These are phyloP conservation scores for Pezicula neosporulosa DNA, from an alignment of 2,329 filamentous ascomycete genomes.

Conservation along the genomic window DNA sequence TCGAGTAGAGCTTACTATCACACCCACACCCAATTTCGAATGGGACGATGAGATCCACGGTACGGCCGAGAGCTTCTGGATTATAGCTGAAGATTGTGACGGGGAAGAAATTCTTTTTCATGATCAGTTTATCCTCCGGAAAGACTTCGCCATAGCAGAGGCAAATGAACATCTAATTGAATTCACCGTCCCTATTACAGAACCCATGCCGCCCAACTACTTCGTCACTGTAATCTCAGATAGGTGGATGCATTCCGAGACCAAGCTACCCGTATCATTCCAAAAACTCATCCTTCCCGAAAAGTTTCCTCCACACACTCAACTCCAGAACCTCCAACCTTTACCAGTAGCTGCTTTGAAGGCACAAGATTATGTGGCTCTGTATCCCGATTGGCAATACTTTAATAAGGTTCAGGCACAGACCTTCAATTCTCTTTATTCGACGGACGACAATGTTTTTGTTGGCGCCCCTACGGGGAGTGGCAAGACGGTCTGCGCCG, in stretches of 20 bases:
- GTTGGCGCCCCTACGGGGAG: conserved; percentile 90
- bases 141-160: conserved; percentile 81
- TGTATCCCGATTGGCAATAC: conserved; percentile 80
- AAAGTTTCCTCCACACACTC: conserved; percentile 92
- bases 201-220: conserved; percentile 98
- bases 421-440: conserved; percentile 90
- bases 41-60: conserved; percentile 94
- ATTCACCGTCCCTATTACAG: conserved; percentile 92
- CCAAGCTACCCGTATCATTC: conserved; percentile 88
- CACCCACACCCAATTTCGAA: conserved; percentile 88
- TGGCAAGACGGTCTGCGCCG: conserved; percentile 95
- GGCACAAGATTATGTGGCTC: conserved; percentile 71
- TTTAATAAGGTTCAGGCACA: conserved; percentile 99
- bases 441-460: conserved; percentile 90
- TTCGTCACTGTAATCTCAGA: conserved; percentile 95
- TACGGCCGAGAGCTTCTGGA: conserved; percentile 90
- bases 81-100: conserved; percentile 94
- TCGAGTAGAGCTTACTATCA: conserved; percentile 83
- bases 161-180: conserved; percentile 93
- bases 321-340: conserved; percentile 86
- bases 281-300: conserved; percentile 92
- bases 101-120: conserved; percentile 95
- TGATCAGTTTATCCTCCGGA: conserved; percentile 88
- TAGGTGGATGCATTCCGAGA: conserved; percentile 98
- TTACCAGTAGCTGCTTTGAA: conserved; percentile 88